Evolutionary conservation across 306 rosid genomes (phyloP).

Genomic region (Heteromeles arbutifolia): DNA sequence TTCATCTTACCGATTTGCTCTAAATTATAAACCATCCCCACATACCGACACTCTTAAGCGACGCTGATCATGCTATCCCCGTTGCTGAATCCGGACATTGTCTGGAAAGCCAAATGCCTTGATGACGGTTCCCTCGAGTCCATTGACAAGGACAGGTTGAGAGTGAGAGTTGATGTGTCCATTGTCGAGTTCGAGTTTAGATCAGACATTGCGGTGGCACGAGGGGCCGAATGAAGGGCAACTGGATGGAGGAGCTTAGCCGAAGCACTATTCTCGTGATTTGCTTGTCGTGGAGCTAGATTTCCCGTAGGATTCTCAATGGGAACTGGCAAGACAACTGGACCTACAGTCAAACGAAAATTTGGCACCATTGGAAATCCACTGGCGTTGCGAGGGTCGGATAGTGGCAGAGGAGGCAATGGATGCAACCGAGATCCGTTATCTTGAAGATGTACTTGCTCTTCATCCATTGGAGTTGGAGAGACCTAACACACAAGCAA

Average conservation of each 20-base stretch:
- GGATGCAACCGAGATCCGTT: conserved; percentile 37
- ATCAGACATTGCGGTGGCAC: conserved; percentile 24
- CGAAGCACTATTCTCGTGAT: conserved; percentile 21
- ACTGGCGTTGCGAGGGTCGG: conserved; percentile 40
- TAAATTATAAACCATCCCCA: conserved; percentile 25
- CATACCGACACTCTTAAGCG: conserved; percentile 36
- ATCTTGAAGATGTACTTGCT: conserved; percentile 49
- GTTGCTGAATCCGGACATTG: conserved; percentile 51
- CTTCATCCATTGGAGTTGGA: conserved; percentile 67
- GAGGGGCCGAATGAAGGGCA: conserved; percentile 29
- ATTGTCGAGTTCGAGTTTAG: conserved; percentile 32
- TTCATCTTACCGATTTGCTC: conserved; percentile 26
- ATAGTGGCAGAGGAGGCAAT: conserved; percentile 25
- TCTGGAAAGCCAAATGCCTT: conserved; percentile 53
- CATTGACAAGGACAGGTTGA: conserved; percentile 65
- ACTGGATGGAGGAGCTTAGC: conserved; percentile 32
- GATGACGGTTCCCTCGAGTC: conserved; percentile 52
- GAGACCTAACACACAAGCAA: conserved; percentile 43
- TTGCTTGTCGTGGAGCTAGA: conserved; percentile 45
- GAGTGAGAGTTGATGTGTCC: conserved; percentile 60
- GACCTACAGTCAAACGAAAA: conserved; percentile 35
- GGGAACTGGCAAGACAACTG: conserved; percentile 31
- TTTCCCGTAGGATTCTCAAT: conserved; percentile 46
- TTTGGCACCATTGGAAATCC: conserved; percentile 44
- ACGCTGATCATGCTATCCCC: conserved; percentile 73